Conservation (phyloP, 441 rosid species). For the Erodium moschatum region DNA sequence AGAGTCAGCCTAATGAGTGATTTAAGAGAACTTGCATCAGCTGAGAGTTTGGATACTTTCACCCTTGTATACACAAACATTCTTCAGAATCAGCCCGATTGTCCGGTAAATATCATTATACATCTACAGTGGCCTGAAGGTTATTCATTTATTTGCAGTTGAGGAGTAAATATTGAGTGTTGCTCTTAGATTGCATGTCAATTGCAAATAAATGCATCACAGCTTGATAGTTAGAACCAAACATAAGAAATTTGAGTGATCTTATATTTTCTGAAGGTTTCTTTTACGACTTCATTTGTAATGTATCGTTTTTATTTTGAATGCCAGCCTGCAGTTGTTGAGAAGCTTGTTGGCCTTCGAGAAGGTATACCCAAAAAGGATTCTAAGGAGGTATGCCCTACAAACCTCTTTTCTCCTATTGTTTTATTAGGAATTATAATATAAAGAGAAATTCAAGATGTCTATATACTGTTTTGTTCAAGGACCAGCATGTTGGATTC, state of each 20-base stretch:
- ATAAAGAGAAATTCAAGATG: not conserved
- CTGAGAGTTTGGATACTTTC: slow-evolving; percentile 90
- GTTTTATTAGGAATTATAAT: too few relatives aligned
- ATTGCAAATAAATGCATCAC: slow-evolving; percentile 1
- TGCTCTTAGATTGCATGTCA: not conserved
- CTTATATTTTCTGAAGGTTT: not conserved
- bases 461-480: not conserved
- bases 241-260: not conserved
- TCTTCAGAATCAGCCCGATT: slow-evolving; percentile 94
- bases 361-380: slow-evolving; percentile 96
- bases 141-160: too few relatives aligned
- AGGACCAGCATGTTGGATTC: not conserved
- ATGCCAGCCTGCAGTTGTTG: slow-evolving; percentile 88
- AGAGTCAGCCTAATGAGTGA: slow-evolving; percentile 80
- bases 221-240: not conserved
- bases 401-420: not conserved
- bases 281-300: not conserved
- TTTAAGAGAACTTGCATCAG: slow-evolving; percentile 96
- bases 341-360: slow-evolving; percentile 85
- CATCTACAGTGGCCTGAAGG: too few relatives aligned
- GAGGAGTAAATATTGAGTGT: not conserved
- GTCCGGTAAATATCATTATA: slow-evolving; percentile 53
- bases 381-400: slow-evolving; percentile 74
- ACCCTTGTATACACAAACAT: slow-evolving; percentile 87
- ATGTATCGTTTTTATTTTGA: not conserved